These are phyloP conservation scores for Leptographium flavum DNA, from an alignment of 2,329 filamentous ascomycete species.

Conservation along the genomic window DNA sequence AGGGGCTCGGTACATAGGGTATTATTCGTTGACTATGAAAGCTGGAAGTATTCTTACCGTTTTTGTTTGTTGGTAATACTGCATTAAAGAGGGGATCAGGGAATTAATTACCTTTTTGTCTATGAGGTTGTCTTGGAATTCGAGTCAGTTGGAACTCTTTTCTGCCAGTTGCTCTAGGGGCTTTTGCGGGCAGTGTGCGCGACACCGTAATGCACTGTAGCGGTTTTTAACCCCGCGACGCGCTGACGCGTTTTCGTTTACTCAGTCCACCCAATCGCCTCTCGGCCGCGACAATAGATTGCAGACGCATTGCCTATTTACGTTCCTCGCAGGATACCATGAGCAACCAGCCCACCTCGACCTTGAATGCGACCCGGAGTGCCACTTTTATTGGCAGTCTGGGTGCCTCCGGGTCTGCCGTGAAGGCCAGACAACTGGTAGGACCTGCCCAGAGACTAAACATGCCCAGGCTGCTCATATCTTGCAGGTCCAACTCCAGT, in stretches of 20 bases:
- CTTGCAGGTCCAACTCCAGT: slow-evolving; percentile 62
- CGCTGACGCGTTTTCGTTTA: not conserved
- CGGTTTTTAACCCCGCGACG: not conserved
- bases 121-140: slow-evolving; percentile 3
- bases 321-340: not conserved
- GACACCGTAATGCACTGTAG: not conserved
- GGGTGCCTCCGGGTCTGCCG: slow-evolving; percentile 25
- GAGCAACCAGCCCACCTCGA: slow-evolving; percentile 1
- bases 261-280: not conserved
- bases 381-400: slow-evolving; percentile 12
- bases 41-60: slow-evolving; percentile 16
- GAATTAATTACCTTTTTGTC: slow-evolving; percentile 2
- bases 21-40: slow-evolving; percentile 12
- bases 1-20: slow-evolving; percentile 10
- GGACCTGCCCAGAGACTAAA: slow-evolving; percentile 4
- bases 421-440: slow-evolving; percentile 37
- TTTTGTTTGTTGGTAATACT: slow-evolving; percentile 28
- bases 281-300: not conserved
- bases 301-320: too few species aligned
- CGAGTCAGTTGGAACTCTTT: too few species aligned
- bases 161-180: too few species aligned
- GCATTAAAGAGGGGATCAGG: slow-evolving; percentile 21
- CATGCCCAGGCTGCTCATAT: not conserved
- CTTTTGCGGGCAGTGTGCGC: not conserved
- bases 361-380: slow-evolving; percentile 10